Conservation (phyloP, 2,329 filamentous ascomycete genomes). For the Elsinoe necatrix region DNA sequence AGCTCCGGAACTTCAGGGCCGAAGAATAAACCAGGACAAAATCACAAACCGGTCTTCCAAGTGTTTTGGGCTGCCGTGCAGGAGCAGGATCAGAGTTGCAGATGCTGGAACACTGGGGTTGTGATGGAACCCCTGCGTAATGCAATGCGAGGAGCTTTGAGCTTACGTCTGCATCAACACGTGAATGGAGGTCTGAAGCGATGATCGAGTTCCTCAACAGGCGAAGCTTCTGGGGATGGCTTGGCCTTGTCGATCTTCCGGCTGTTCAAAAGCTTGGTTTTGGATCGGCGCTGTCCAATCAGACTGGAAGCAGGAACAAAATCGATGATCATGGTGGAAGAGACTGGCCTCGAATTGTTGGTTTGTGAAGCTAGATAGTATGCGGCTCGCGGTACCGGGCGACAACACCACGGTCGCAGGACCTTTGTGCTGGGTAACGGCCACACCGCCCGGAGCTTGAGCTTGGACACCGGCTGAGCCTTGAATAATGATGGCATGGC, state of each 20-base stretch:
- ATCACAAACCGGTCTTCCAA: background rate
- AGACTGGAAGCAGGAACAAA: background rate
- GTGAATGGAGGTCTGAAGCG: background rate
- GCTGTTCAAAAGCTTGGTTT: slow-evolving; percentile 5
- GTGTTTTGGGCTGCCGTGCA: background rate
- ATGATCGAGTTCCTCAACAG: background rate
- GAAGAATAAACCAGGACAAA: slow-evolving; percentile 2
- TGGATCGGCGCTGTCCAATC: slow-evolving; percentile 2
- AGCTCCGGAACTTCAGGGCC: background rate
- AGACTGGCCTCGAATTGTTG: background rate
- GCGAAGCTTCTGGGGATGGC: slow-evolving; percentile 7
- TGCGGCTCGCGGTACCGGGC: background rate
- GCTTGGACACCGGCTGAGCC: background rate
- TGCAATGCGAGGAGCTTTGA: background rate
- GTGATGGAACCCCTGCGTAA: slow-evolving; percentile 1
- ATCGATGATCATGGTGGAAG: background rate
- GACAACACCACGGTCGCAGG: background rate
- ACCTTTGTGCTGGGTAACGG: background rate
- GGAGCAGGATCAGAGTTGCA: background rate
- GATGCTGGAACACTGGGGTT: background rate
- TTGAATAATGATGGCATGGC: background rate
- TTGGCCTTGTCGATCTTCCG: slow-evolving; percentile 10
- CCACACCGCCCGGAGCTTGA: background rate
- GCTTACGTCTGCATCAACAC: background rate
- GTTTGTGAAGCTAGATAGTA: background rate